Conservation (phyloP, 495 filamentous ascomycete genomes). For the Lophium mytilinum region DNA sequence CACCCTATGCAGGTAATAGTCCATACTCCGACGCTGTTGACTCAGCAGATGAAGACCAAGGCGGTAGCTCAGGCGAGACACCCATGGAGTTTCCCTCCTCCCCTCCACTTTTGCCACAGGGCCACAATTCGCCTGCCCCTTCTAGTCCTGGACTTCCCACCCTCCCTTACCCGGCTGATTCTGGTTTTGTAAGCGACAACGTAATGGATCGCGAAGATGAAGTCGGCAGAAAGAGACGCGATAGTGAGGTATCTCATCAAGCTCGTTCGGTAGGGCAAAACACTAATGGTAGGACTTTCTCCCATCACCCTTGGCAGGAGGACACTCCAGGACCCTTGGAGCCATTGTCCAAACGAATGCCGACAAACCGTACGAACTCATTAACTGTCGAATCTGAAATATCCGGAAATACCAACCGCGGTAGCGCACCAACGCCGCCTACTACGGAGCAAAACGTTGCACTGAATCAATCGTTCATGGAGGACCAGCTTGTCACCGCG, state of each 20-base stretch:
- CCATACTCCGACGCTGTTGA: slow-evolving; percentile 20
- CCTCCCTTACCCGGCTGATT: slow-evolving; percentile 16
- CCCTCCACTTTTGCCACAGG: slow-evolving; percentile 19
- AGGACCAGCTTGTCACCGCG: no score
- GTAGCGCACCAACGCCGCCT: no score
- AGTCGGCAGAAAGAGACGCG: neutral
- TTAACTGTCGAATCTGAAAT: neutral
- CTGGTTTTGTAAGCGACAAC: slow-evolving; percentile 24
- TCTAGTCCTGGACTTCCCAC: slow-evolving; percentile 23
- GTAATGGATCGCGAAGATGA: slow-evolving; percentile 10
- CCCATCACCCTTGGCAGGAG: slow-evolving; percentile 9
- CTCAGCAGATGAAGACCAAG: slow-evolving; percentile 24
- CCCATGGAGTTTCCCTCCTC: slow-evolving; percentile 26
- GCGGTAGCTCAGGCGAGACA: slow-evolving; percentile 17
- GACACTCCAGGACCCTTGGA: slow-evolving; percentile 10
- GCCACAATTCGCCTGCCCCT: slow-evolving; percentile 12
- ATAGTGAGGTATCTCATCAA: slow-evolving; percentile 7
- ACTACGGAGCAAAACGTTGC: no score
- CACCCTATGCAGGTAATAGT: slow-evolving; percentile 9
- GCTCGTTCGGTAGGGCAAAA: slow-evolving; percentile 2
- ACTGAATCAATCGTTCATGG: no score
- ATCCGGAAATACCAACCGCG: no score
- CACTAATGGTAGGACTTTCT: neutral
- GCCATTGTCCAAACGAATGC: slow-evolving; percentile 13
- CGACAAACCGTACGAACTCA: neutral